Percentiles rank a stretch among this genome's conserved stretches.
phyloP scores from a whole-genome alignment of 257 asterid species.

The Schizonepeta tenuifolia region DNA sequence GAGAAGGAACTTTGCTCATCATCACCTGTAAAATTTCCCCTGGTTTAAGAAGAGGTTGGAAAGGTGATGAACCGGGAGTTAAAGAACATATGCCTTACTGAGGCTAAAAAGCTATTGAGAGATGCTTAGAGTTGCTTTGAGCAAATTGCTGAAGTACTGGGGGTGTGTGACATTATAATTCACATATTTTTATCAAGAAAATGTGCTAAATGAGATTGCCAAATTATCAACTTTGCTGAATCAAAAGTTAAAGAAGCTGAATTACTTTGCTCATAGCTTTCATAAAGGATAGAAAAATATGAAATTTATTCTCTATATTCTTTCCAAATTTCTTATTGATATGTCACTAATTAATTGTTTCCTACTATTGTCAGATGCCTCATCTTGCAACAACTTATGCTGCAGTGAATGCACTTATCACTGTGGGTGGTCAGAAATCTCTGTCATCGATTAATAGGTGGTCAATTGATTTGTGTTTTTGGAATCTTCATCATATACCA shows the following conservation, averaged over 20 bases:
- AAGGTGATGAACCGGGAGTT: background rate
- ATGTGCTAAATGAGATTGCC: constrained; percentile 11
- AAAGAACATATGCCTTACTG: background rate
- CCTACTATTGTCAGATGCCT: constrained; percentile 70
- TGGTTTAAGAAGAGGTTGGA: background rate
- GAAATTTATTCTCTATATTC: constrained; percentile 3
- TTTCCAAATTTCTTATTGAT: constrained; percentile 7
- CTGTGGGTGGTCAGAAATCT: constrained; percentile 74
- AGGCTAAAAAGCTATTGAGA: constrained; percentile 7
- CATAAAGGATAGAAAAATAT: background rate
- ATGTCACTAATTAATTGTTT: constrained; percentile 24
- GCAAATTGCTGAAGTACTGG: background rate
- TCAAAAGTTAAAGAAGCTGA: background rate
- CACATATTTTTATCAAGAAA: background rate
- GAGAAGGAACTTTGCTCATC: background rate
- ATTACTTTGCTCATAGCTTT: constrained; percentile 9
- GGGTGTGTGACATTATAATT: background rate
- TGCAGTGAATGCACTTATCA: constrained; percentile 81
- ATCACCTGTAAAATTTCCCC: background rate
- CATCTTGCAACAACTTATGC: constrained; percentile 98
- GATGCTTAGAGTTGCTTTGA: background rate
- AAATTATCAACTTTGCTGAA: background rate
- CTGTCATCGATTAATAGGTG: constrained; percentile 84
- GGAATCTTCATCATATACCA: constrained; percentile 9
- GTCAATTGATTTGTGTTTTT: constrained; percentile 20